Base-by-base conservation (phyloP, 495 filamentous ascomycete species). In the Penicillium canariense region DNA sequence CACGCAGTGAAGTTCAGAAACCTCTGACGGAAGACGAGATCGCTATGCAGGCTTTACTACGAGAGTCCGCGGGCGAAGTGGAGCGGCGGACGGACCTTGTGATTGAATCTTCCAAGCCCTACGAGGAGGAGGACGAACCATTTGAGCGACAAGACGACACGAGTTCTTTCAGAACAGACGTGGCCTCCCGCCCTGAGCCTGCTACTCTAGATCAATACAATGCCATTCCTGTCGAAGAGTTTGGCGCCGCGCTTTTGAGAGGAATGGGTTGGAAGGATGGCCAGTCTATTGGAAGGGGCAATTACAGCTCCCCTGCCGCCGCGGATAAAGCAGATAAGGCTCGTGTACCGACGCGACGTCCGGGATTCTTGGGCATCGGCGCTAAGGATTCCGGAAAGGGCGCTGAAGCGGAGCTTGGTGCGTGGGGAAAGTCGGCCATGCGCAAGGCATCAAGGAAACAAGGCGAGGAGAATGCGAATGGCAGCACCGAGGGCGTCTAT, bases 211-310 rank as follows among this genome's bases (percentile, higher is more conserved):
- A 90, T 40, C 90, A 93, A 60, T 99, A 99, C 70, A 85, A 83
- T 25, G 83, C 86, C 4, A 82, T 96, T 10, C 93, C 95, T 0
- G 90, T 97, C 31, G 94, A 97, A 54, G 90, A 96, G 53, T 99
- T 97, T 61, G 94, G 93, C 28, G 86, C 89, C 20, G 90, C 89
- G 2, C 71, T 97, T 46, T 79, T 99, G 23, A 82, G 90, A 6
- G 89, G 90, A 10, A 95, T 96, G 85, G 94, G 94, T 4, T 97
- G 92, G 93, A 88, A 88, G 62, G 89, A 96, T 54, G 93, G 92
- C 1, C 83, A 93, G 53, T 69, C 79, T 18, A 73, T 89, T 23
- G 86, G 84, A 6, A 79, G 81, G 65, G 78, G 81, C 11, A 73
- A 78, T 17, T 78, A 76, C 47, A 71, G 73, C 18, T 63, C 61